Evolutionary conservation across 106 monocot genomes (phyloP).

Genomic region (Platanthera zijinensis): DNA sequence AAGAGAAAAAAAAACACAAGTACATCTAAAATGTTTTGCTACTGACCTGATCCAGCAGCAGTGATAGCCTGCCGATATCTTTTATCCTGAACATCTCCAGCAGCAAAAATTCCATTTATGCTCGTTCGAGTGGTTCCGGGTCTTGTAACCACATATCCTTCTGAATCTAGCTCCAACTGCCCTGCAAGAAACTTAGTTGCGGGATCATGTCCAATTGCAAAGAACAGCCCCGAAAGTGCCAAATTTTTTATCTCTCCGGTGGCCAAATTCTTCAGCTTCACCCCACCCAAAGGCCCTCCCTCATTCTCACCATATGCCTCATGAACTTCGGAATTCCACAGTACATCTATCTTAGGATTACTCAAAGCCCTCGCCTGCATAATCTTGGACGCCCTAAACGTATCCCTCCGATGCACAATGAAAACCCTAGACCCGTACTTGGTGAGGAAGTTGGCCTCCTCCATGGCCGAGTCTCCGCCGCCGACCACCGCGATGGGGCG

Average conservation of each 20-base stretch:
- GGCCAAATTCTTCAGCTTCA: constrained; percentile 65
- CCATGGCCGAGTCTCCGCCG: constrained; percentile 94
- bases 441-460: constrained; percentile 91
- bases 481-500: constrained; percentile 72
- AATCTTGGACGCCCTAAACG: constrained; percentile 86
- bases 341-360: constrained; percentile 80
- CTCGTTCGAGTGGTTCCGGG: constrained; percentile 77
- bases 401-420: constrained; percentile 76
- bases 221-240: constrained; percentile 74
- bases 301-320: constrained; percentile 57
- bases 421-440: constrained; percentile 87
- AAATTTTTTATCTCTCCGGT: constrained; percentile 54
- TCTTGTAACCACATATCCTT: constrained; percentile 80
- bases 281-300: constrained; percentile 52
- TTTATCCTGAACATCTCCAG: constrained; percentile 97
- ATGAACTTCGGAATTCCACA: constrained; percentile 74
- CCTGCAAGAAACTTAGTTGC: constrained; percentile 85
- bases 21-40: neutral
- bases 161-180: constrained; percentile 79
- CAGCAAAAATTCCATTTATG: constrained; percentile 87
- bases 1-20: neutral
- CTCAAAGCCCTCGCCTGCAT: constrained; percentile 71
- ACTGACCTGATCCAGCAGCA: constrained; percentile 85
- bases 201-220: constrained; percentile 94
- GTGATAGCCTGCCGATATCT: constrained; percentile 93